Evolutionary conservation across 2,329 filamentous ascomycete species (phyloP).

Genomic region (Colletotrichum endophyticum): DNA sequence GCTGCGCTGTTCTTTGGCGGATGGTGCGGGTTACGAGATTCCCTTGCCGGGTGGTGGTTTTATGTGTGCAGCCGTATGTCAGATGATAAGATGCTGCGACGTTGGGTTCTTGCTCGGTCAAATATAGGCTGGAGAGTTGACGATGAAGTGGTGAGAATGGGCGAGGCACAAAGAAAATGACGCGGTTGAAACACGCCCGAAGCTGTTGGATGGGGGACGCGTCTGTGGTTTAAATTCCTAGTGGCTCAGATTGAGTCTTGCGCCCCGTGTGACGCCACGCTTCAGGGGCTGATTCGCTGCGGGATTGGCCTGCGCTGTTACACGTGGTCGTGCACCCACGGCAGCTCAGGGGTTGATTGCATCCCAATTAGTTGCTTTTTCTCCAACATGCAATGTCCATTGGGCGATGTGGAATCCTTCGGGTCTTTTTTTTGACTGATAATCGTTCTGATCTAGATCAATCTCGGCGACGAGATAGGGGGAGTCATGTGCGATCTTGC

Average conservation of each 20-base stretch:
- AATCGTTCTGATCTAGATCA: not conserved
- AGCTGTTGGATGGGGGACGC: not conserved
- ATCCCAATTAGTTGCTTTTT: not conserved
- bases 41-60: not conserved
- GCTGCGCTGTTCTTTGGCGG: not conserved
- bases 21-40: not conserved
- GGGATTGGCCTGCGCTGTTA: not conserved
- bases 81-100: no score
- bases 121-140: rapidly evolving
- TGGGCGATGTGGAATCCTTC: not conserved
- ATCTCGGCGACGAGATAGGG: not conserved
- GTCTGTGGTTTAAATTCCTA: not conserved
- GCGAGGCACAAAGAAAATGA: not conserved
- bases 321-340: not conserved
- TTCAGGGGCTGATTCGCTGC: not conserved
- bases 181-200: not conserved
- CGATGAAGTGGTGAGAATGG: not conserved
- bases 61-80: not conserved
- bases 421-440: not conserved
- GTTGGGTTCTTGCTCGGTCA: not conserved
- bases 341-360: not conserved
- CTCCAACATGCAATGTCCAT: not conserved
- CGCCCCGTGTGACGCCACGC: not conserved
- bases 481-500: not conserved
- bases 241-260: not conserved